phyloP scores from a whole-genome alignment of 257 asterid genomes.

The Penstemon davidsonii region DNA sequence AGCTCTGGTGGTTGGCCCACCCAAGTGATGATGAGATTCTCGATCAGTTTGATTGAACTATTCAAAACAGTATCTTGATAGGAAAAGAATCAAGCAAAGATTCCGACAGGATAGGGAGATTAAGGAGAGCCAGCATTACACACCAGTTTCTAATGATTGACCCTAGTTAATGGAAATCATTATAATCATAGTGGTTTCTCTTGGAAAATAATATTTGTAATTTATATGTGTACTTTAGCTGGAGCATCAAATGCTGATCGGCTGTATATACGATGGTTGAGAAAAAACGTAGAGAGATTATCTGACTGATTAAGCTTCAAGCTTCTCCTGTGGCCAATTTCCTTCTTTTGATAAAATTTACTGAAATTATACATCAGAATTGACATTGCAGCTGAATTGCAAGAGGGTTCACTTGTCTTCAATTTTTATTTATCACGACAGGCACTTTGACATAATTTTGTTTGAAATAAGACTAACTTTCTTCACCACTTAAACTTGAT shows the following conservation, averaged over 20 bases:
- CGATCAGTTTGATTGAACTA: too few relatives aligned
- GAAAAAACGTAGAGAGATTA: background rate
- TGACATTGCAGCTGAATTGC: conserved; percentile 12
- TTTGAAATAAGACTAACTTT: too few relatives aligned
- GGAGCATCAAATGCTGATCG: background rate
- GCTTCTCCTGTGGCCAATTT: background rate
- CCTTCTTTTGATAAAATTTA: background rate
- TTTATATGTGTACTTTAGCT: background rate
- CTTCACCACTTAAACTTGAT: background rate
- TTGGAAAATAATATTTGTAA: background rate
- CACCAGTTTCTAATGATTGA: background rate
- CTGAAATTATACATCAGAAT: background rate
- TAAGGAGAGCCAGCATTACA: background rate
- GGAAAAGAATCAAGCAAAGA: too few relatives aligned
- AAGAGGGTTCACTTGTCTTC: background rate
- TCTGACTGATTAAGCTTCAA: conserved; percentile 3
- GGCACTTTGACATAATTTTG: background rate
- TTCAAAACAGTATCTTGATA: too few relatives aligned
- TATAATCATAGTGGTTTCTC: background rate
- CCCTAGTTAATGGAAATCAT: conserved; percentile 2
- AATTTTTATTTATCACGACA: background rate
- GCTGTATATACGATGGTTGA: conserved; percentile 10
- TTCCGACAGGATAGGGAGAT: too few relatives aligned
- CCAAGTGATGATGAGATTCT: too few relatives aligned
- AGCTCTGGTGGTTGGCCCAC: too few relatives aligned